Evolutionary conservation across 1,284 basidiomycete species (phyloP).

Genomic region (Macrocystidia cucumis): DNA sequence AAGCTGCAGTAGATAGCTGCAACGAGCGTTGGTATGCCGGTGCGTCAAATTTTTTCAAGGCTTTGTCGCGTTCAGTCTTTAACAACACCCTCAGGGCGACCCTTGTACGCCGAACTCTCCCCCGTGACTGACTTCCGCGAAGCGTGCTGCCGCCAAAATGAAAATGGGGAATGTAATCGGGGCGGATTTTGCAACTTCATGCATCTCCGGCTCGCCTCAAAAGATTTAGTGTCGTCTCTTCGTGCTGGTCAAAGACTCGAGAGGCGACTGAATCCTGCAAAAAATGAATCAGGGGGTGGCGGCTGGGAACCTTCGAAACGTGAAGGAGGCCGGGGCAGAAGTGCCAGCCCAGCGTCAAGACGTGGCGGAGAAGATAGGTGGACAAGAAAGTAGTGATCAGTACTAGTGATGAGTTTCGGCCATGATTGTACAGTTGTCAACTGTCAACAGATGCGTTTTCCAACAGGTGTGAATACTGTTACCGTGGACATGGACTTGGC

Average conservation of each 20-base stretch:
- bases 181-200: conserved; percentile 99
- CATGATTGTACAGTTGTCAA: too few relatives aligned
- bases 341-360: conserved; percentile 58
- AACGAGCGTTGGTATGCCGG: conserved; percentile 99
- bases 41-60: conserved; percentile 27
- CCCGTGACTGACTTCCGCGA: conserved; percentile 99
- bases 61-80: conserved; percentile 5
- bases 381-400: conserved; percentile 61
- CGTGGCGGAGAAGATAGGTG: conserved; percentile 72
- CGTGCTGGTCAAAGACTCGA: conserved; percentile 82
- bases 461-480: conserved; percentile 1
- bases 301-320: conserved; percentile 75
- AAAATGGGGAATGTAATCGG: conserved; percentile 93
- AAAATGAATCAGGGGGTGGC: conserved; percentile 54
- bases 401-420: too few relatives aligned
- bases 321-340: conserved; percentile 55
- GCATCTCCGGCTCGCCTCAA: conserved; percentile 87
- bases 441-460: too few relatives aligned
- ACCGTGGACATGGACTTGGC: conserved; percentile 3
- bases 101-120: conserved; percentile 96
- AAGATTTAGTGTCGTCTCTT: conserved; percentile 72
- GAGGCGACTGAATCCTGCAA: conserved; percentile 62
- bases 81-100: conserved; percentile 56
- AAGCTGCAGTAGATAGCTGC: conserved; percentile 85
- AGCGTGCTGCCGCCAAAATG: conserved; percentile 97